Evolutionary conservation across 176 grass and related monocot species (phyloP), one percentile per base, ranked within the genome.

Genomic region (Cocos nucifera): DNA sequence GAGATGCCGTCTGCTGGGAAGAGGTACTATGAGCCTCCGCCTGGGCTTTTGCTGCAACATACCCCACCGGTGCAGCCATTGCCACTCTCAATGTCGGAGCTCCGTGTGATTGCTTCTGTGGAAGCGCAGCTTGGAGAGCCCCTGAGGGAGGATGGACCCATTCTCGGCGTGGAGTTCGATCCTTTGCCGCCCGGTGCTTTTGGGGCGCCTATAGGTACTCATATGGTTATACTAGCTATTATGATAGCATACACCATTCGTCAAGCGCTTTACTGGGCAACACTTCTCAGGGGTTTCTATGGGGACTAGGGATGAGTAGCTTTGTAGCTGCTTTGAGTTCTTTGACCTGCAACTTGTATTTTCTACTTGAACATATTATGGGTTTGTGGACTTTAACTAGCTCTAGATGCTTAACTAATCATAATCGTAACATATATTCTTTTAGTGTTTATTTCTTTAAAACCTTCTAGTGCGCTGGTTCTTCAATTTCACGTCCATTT

Each of bases 151-250:
- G 94, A 98, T 53, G 94, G 94, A 3, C 94, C 94, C 5, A 70
- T 77, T 32, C 88, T 98, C 58, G 94, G 94, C 4, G 56, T 82
- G 18, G 85, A 79, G 49, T 98, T 98, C 49, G 94, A 92, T 58
- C 94, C 84, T 0, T 78, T 86, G 23, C 94, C 94, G 56, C 88
- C 94, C 57, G 94, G 88, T 17, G 84, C 94, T 66, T 98, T 93
- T 66, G 94, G 94, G 5, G 82, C 82, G 10, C 94, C 94, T 59
- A 80, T 98, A 57, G 88, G 88, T 98, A 86, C 35, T 44, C 35
- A 44, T 9, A 7, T 19, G 7, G 19, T 18, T 6, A 19, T 15
- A 4, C 22, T 58, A 24, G 4, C 56, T 24, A 3, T 26, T 25
- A 4, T 62, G 32, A 7, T 12, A 14, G 35, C 35, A 44, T 44